Percentiles rank a stretch among this genome's conserved stretches.
phyloP scores from a whole-genome alignment of 2,329 filamentous ascomycete genomes.

The Cladorrhinum sp. region DNA sequence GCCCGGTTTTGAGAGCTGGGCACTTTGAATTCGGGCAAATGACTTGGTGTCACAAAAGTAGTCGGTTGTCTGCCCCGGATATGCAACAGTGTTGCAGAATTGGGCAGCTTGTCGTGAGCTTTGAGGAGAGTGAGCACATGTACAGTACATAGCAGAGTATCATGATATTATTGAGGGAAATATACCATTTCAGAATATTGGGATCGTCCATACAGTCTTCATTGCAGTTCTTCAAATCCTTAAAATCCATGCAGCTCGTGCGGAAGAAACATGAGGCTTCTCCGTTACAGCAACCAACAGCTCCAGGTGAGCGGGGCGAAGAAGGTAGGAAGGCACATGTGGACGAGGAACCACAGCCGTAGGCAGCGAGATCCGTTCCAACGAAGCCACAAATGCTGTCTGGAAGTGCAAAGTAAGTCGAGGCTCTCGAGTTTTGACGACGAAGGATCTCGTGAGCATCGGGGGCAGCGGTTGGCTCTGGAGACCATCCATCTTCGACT shows the following conservation, averaged over 20 bases:
- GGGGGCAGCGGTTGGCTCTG: conserved; percentile 43
- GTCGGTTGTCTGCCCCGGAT: conserved; percentile 41
- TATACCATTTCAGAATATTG: conserved; percentile 47
- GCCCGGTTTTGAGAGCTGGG: conserved; percentile 42
- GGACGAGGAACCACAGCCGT: background rate
- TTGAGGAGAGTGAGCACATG: conserved; percentile 12
- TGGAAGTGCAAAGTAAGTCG: conserved; percentile 43
- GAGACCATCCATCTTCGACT: conserved; percentile 35
- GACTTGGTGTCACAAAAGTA: conserved; percentile 42
- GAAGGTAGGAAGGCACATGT: conserved; percentile 38
- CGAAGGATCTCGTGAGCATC: conserved; percentile 34
- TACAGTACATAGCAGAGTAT: too few relatives aligned
- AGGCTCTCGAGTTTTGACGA: conserved; percentile 29
- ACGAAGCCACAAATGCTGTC: conserved; percentile 53
- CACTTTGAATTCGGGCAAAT: conserved; percentile 35
- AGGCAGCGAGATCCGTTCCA: conserved; percentile 15
- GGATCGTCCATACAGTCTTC: conserved; percentile 40
- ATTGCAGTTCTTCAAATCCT: conserved; percentile 39
- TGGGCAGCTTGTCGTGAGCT: conserved; percentile 35
- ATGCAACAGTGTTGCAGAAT: conserved; percentile 47
- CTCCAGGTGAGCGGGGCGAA: conserved; percentile 31
- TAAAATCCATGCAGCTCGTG: conserved; percentile 40
- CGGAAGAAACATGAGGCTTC: conserved; percentile 35
- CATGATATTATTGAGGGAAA: background rate
- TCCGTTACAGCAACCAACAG: conserved; percentile 42